These are phyloP conservation scores for Suillus spraguei DNA, from an alignment of 768 basidiomycete genomes.

Conservation along the genomic window DNA sequence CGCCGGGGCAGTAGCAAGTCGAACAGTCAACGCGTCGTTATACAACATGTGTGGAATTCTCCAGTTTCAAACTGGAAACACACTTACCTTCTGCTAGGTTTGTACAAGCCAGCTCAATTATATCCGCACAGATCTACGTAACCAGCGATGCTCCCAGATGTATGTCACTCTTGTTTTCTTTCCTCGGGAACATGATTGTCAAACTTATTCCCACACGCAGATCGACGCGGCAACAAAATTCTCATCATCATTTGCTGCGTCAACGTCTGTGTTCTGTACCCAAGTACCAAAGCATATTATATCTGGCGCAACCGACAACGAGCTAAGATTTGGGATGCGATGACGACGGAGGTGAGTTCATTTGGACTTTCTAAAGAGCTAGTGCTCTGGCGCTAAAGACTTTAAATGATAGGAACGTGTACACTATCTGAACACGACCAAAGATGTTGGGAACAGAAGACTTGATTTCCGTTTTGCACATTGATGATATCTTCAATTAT, in stretches of 20 bases:
- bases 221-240: slow-evolving; percentile 57
- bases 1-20: slow-evolving; percentile 58
- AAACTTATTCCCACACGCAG: slow-evolving; percentile 25
- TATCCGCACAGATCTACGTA: slow-evolving; percentile 61
- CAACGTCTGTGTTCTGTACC: slow-evolving; percentile 55
- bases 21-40: slow-evolving; percentile 60
- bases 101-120: slow-evolving; percentile 44
- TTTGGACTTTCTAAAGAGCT: neutral
- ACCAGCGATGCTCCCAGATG: slow-evolving; percentile 58
- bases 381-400: neutral
- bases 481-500: slow-evolving; percentile 21
- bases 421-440: slow-evolving; percentile 60
- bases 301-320: slow-evolving; percentile 59
- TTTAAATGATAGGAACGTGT: slow-evolving; percentile 44
- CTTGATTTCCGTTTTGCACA: slow-evolving; percentile 66
- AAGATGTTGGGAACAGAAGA: slow-evolving; percentile 59
- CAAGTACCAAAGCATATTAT: slow-evolving; percentile 55
- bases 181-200: neutral
- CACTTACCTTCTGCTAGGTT: slow-evolving; percentile 29
- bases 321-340: slow-evolving; percentile 56
- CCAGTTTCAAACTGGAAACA: too few species aligned
- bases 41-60: slow-evolving; percentile 49
- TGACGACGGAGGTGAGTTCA: slow-evolving; percentile 48
- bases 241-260: slow-evolving; percentile 55
- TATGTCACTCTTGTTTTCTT: slow-evolving; percentile 25